Percentiles rank a stretch among this genome's conserved stretches.
Evolutionary conservation across 768 basidiomycete species (phyloP).

Genomic region (Kwoniella dejecticola): DNA sequence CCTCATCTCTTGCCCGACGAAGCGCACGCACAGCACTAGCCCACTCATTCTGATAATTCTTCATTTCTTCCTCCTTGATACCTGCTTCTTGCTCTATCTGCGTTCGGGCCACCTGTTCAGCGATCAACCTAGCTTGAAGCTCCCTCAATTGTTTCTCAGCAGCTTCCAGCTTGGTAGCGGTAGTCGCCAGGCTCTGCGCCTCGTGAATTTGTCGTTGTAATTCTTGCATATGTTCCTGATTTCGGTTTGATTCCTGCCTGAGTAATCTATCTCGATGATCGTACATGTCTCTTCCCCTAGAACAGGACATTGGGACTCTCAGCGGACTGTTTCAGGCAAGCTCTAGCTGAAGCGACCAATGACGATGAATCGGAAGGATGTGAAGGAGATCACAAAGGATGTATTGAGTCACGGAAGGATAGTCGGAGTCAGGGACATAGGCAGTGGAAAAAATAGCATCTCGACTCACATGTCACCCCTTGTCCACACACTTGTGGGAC

Average conservation of each 20-base stretch:
- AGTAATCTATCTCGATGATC: conserved; percentile 43
- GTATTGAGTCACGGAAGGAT: not conserved
- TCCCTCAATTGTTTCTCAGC: conserved; percentile 46
- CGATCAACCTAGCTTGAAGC: conserved; percentile 53
- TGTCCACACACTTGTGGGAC: conserved; percentile 35
- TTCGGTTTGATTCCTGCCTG: conserved; percentile 13
- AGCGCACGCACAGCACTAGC: conserved; percentile 51
- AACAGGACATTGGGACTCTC: no score
- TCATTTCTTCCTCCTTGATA: conserved; percentile 38
- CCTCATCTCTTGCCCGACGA: conserved; percentile 51
- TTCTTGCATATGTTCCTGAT: conserved; percentile 22
- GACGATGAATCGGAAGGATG: not conserved
- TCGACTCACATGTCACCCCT: conserved; percentile 33
- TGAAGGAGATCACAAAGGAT: conserved; percentile 11
- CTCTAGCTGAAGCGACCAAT: no score
- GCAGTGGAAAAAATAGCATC: no score
- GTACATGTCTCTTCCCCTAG: conserved; percentile 41
- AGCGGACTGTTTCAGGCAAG: conserved; percentile 4
- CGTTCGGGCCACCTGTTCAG: conserved; percentile 49
- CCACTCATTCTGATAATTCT: conserved; percentile 48
- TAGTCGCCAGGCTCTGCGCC: conserved; percentile 33
- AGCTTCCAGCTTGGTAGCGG: conserved; percentile 39
- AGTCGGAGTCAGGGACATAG: no score
- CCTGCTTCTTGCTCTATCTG: conserved; percentile 42
- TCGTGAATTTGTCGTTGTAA: conserved; percentile 21